Percentiles rank a stretch among this genome's conserved stretches.
Evolutionary conservation across 2,329 filamentous ascomycete species (phyloP).

Genomic region (Fusarium compactum): DNA sequence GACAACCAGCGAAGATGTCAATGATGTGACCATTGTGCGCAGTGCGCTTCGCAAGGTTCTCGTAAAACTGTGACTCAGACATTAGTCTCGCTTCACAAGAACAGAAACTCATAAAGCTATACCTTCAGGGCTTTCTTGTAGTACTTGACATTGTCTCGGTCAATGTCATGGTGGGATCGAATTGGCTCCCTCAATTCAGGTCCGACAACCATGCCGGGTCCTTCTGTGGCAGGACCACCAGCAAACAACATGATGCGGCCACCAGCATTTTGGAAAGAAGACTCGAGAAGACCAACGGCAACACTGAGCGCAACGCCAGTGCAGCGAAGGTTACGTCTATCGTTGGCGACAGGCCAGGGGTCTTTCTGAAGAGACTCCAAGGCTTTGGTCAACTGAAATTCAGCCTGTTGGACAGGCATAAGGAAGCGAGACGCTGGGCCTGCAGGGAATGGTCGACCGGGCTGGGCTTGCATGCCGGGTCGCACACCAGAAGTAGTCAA

Average conservation of each 20-base stretch:
- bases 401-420: constrained; percentile 92
- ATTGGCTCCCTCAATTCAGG: constrained; percentile 96
- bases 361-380: constrained; percentile 96
- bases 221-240: constrained; percentile 93
- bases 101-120: constrained; percentile 39
- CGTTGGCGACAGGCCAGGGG: constrained; percentile 95
- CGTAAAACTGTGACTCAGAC: constrained; percentile 78
- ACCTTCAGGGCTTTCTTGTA: constrained; percentile 99
- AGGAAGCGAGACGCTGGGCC: constrained; percentile 91
- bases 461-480: constrained; percentile 79
- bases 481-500: constrained; percentile 78
- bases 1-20: constrained; percentile 96
- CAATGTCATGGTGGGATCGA: constrained; percentile 97
- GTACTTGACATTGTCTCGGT: constrained; percentile 98
- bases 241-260: constrained; percentile 98
- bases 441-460: constrained; percentile 79
- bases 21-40: constrained; percentile 98
- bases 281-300: constrained; percentile 90
- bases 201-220: constrained; percentile 95
- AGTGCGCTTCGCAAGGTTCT: constrained; percentile 90
- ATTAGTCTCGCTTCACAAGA: constrained; percentile 44
- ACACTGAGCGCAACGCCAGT: constrained; percentile 97
- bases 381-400: constrained; percentile 96
- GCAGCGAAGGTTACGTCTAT: constrained; percentile 89
- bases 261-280: constrained; percentile 94